Conservation (phyloP, 805 yeast species). For the Yamadazyma phyllophila region DNA sequence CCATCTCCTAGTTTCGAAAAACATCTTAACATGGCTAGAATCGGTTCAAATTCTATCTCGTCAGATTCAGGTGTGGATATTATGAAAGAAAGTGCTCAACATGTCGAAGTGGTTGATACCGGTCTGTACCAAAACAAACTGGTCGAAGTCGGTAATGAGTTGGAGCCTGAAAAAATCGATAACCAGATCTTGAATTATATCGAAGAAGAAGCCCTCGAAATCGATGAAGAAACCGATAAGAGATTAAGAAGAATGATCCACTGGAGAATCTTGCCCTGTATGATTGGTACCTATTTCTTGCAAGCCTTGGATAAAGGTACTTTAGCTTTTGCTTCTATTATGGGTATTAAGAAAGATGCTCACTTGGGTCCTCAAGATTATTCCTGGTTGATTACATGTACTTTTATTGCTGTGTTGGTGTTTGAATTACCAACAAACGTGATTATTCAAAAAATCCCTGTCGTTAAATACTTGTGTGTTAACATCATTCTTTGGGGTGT, state of each 20-base stretch:
- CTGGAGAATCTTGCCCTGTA: slow-evolving; percentile 40
- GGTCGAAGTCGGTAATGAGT: slow-evolving; percentile 13
- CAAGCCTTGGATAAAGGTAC: slow-evolving; percentile 59
- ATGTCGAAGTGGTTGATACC: slow-evolving; percentile 10
- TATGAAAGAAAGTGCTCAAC: slow-evolving; percentile 8
- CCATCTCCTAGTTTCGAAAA: neutral
- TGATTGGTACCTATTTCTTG: slow-evolving; percentile 53
- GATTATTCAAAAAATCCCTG: slow-evolving; percentile 40
- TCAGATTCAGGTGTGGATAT: slow-evolving; percentile 6
- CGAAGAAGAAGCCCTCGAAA: slow-evolving; percentile 19
- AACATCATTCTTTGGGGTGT: slow-evolving; percentile 55
- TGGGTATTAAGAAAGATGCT: slow-evolving; percentile 51
- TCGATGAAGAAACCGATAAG: slow-evolving; percentile 22
- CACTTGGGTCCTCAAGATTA: slow-evolving; percentile 46
- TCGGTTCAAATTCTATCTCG: neutral
- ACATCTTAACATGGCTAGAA: neutral
- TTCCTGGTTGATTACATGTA: slow-evolving; percentile 52
- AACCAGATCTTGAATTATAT: slow-evolving; percentile 16
- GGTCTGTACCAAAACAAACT: neutral
- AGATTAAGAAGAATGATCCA: slow-evolving; percentile 20
- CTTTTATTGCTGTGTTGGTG: slow-evolving; percentile 51
- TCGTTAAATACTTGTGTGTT: slow-evolving; percentile 47
- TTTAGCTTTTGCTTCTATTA: slow-evolving; percentile 58
- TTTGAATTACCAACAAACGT: slow-evolving; percentile 46
- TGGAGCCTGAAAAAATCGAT: slow-evolving; percentile 11